Evolutionary conservation across 306 rosid genomes (phyloP), one percentile per base, ranked within the genome.

Genomic region (Crataegus laevigata): DNA sequence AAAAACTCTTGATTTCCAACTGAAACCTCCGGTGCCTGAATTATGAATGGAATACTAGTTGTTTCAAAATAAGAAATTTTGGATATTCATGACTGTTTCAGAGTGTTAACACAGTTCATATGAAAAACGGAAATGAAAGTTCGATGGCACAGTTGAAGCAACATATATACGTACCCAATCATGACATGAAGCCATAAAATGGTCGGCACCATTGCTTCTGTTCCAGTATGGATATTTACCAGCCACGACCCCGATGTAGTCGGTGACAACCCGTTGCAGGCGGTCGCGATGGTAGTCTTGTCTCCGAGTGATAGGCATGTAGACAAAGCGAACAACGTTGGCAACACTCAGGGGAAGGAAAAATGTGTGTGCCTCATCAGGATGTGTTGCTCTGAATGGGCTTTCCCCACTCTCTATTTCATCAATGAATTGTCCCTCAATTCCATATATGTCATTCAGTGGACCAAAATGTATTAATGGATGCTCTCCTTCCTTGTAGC

Each of bases 1-100:
- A 77, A 93, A 57, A 89, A 83, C 51, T 87, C 24, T 0, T 87
- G 87, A 60, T 85, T 83, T 6, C 84, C 92, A 55, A 66, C 61
- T 54, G 98, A 91, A 25, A 89, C 36, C 50, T 73, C 82, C 9
- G 96, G 96, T 60, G 89, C 98, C 96, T 90, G 73, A 60, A 29
- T 18, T 25, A 57, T 12, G 36, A 59, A 30, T 47, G 52, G 15
- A 40, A 71, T 62, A 67, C 10, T 26, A 60, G 32, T 13, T 26
- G 4, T 60, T 14, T 60, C 14, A 14, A 5, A 50, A 51, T 51
- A 30, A 30, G 62, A 64, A 28, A 28, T 6, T 28, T 11, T n/a
- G n/a, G 1, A 26, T 1, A 60, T 57, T 57, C 12, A 57, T 12
- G 65, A 15, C 52, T 47, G 14, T 47, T 47, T 47, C 19, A 14